These are phyloP conservation scores for Aspergillus candidus DNA, from an alignment of 2,329 filamentous ascomycete genomes.

Conservation along the genomic window DNA sequence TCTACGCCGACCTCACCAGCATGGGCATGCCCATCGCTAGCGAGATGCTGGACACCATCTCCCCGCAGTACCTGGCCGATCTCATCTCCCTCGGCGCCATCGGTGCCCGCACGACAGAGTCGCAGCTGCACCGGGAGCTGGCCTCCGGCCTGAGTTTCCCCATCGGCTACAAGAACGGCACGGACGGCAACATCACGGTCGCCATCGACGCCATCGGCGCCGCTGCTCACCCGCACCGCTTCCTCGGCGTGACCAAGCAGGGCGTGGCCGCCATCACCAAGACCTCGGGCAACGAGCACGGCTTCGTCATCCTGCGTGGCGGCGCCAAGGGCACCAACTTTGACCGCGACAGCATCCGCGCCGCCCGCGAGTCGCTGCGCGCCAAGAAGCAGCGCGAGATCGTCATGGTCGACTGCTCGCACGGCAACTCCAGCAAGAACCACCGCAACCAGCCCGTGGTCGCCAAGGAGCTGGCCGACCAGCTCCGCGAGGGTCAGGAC, in stretches of 20 bases:
- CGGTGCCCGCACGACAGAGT: constrained; percentile 92
- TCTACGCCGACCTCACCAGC: constrained; percentile 85
- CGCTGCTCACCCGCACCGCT: constrained; percentile 65
- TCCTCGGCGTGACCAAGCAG: constrained; percentile 98
- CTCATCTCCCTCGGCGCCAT: constrained; percentile 93
- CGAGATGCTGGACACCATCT: constrained; percentile 99
- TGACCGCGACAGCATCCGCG: constrained; percentile 75
- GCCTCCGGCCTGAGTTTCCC: constrained; percentile 94
- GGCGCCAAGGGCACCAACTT: constrained; percentile 91
- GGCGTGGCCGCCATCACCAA: constrained; percentile 90
- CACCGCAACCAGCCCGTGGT: constrained; percentile 97
- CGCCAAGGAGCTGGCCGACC: constrained; percentile 71
- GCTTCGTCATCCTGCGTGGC: constrained; percentile 91
- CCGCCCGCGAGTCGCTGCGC: constrained; percentile 67
- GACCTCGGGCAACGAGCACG: constrained; percentile 91
- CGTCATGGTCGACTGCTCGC: constrained; percentile 98
- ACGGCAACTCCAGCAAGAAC: constrained; percentile 96
- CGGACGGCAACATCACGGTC: constrained; percentile 82
- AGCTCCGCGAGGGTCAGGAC: constrained; percentile 79
- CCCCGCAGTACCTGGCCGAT: constrained; percentile 94
- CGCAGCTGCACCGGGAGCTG: constrained; percentile 91
- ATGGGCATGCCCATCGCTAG: constrained; percentile 90
- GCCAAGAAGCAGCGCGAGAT: constrained; percentile 81
- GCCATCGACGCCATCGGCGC: constrained; percentile 94
- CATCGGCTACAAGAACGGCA: constrained; percentile 99